phyloP scores from a whole-genome alignment of 192 early-diverging fungal species.

The Jimgerdemannia flammicorona region DNA sequence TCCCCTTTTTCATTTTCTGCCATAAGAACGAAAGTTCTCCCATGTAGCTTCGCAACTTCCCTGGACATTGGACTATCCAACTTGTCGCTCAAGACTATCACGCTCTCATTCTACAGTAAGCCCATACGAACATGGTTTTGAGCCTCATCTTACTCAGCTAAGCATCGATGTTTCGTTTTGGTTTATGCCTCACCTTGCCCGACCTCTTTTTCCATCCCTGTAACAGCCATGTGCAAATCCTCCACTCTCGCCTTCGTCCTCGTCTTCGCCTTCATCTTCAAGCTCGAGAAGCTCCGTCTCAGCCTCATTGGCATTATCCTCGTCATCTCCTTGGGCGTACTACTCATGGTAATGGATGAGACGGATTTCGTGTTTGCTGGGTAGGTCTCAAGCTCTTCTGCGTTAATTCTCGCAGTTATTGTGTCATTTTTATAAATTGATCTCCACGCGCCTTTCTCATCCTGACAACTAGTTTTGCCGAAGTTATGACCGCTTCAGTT shows the following conservation, averaged over 20 bases:
- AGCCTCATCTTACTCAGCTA: background rate
- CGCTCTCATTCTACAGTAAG: conserved; percentile 88
- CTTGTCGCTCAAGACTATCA: conserved; percentile 78
- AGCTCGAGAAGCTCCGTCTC: conserved; percentile 73
- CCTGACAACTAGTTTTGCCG: conserved; percentile 45
- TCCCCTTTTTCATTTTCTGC: background rate
- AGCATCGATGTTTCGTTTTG: background rate
- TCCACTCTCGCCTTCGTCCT: conserved; percentile 75
- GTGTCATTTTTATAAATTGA: background rate
- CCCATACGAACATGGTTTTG: background rate
- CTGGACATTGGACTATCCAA: conserved; percentile 92
- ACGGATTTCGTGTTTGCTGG: conserved; percentile 76
- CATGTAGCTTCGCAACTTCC: conserved; percentile 84
- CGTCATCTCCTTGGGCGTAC: conserved; percentile 76
- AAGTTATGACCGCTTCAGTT: conserved; percentile 75
- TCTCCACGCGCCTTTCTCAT: background rate
- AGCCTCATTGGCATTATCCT: conserved; percentile 68
- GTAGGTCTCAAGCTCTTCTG: conserved; percentile 28
- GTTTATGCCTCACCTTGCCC: background rate
- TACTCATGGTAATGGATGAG: conserved; percentile 86
- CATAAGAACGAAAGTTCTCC: conserved; percentile 65
- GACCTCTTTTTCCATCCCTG: conserved; percentile 4
- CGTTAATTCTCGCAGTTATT: no score
- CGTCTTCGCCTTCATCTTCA: conserved; percentile 88
- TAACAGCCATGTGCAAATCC: conserved; percentile 75